A percentile compares a stretch with the other conserved stretches of the same genome.
Conservation (phyloP, 2,329 filamentous ascomycete genomes). For the Magnaporthiopsis poae region DNA sequence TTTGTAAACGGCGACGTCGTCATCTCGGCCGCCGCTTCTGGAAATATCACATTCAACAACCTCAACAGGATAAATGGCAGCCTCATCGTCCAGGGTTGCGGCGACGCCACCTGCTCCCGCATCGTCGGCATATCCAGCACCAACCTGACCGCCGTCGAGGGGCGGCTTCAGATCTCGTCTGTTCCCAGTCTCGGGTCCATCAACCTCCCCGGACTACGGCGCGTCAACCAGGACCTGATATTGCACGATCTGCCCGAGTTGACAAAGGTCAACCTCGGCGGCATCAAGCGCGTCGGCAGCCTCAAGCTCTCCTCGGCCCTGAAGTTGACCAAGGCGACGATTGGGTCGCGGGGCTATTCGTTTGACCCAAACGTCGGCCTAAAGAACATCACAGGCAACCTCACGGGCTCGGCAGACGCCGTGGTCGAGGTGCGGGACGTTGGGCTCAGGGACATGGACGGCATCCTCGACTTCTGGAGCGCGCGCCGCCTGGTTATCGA, state of each 20-base stretch:
- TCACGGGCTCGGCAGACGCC: neutral
- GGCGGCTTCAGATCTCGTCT: neutral
- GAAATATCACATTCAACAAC: constrained; percentile 4
- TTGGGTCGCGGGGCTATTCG: neutral
- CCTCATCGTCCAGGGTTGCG: neutral
- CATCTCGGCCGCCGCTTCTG: constrained; percentile 1
- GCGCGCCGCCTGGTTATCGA: constrained; percentile 4
- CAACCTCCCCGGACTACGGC: neutral
- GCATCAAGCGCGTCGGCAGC: constrained; percentile 8
- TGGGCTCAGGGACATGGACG: constrained; percentile 1
- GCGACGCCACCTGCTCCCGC: neutral
- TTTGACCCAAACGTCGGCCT: constrained; percentile 1
- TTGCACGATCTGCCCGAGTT: constrained; percentile 4
- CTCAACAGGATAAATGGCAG: neutral
- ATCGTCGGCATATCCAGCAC: constrained; percentile 1
- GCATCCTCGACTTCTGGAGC: constrained; percentile 7
- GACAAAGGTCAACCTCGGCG: neutral
- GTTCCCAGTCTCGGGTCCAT: neutral
- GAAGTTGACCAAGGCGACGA: neutral
- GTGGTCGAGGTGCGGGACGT: constrained; percentile 6
- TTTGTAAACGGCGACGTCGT: neutral
- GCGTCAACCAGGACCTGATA: neutral
- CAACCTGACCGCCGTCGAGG: constrained; percentile 2
- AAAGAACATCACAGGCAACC: constrained; percentile 6
- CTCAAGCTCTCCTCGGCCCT: constrained; percentile 1